Evolutionary conservation across 805 yeast genomes (phyloP).

Genomic region (Saccharomycopsis selenospora): DNA sequence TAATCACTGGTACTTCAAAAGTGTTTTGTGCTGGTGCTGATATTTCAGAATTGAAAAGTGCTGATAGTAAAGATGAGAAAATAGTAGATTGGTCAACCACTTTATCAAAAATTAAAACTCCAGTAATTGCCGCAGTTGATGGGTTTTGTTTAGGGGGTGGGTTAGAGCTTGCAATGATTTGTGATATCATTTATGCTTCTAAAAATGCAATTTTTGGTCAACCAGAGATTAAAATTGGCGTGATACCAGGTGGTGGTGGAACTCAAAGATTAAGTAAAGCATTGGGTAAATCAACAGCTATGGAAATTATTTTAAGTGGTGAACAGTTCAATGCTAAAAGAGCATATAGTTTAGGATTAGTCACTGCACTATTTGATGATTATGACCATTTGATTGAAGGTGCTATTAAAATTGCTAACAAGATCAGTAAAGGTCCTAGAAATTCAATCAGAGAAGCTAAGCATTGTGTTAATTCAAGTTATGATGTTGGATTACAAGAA

Average conservation of each 20-base stretch:
- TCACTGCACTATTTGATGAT: conserved; percentile 34
- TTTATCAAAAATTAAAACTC: conserved; percentile 34
- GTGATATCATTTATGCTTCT: conserved; percentile 44
- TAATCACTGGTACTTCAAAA: conserved; percentile 38
- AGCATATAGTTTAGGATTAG: conserved; percentile 44
- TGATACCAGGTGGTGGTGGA: conserved; percentile 49
- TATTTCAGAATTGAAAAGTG: conserved; percentile 42
- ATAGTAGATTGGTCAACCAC: conserved; percentile 27
- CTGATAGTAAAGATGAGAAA: conserved; percentile 30
- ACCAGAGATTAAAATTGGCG: conserved; percentile 48
- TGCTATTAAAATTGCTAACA: conserved; percentile 38
- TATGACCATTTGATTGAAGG: conserved; percentile 32
- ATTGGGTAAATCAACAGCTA: conserved; percentile 43
- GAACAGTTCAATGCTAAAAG: conserved; percentile 36
- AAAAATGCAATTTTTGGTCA: conserved; percentile 44
- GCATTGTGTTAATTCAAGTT: conserved; percentile 33
- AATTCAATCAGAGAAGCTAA: conserved; percentile 41
- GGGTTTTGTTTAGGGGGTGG: conserved; percentile 49
- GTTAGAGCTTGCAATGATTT: conserved; percentile 47
- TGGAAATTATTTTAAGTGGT: conserved; percentile 44
- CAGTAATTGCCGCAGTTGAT: conserved; percentile 48
- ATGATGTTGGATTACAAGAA: not conserved
- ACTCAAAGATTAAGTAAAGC: conserved; percentile 43
- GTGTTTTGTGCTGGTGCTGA: conserved; percentile 55
- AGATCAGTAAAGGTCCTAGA: conserved; percentile 36